Base-by-base conservation (phyloP, 768 basidiomycete genomes). In the Kwoniella heveanensis region DNA sequence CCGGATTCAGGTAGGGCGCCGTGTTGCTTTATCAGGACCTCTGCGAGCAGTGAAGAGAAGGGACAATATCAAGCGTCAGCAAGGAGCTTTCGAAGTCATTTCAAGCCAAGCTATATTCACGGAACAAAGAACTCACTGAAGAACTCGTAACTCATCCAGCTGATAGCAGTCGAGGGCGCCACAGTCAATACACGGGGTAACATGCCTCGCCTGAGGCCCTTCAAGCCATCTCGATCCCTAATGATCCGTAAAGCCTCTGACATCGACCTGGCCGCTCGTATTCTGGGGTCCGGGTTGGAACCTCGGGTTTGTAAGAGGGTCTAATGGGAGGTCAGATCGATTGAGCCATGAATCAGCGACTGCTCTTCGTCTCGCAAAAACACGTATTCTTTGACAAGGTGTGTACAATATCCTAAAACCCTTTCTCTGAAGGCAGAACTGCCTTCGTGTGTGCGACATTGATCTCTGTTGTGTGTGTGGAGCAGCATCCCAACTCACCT, bases 51-150 rank as follows among this genome's bases (percentile, higher is more conserved):
- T 2, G 22, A 7, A 24, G 9, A 60, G 15, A 29, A 2, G 29
- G 12, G n/a, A 36, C 24, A 53, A 39, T n/a, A n/a, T n/a, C n/a
- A 15, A 49, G 39, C 21, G 15, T 32, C 15, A 54, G 29, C 52
- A n/a, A n/a, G n/a, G n/a, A n/a, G n/a, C n/a, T n/a, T n/a, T n/a
- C n/a, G n/a, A n/a, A n/a, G n/a, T n/a, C n/a, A n/a, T n/a, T n/a
- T n/a, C n/a, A n/a, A n/a, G n/a, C n/a, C n/a, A n/a, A n/a, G n/a
- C n/a, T n/a, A n/a, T n/a, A n/a, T n/a, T n/a, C n/a, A n/a, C n/a
- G n/a, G n/a, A n/a, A n/a, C n/a, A n/a, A n/a, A n/a, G n/a, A n/a
- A 88, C 93, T 82, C 79, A 95, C 93, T 96, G 85, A 96, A 96
- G 82, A 95, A 96, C 81, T 97, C 94, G 76, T 97, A 94, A 57